Conservation (phyloP, 1,139 yeast species). For the Diutina mesorugosa region DNA sequence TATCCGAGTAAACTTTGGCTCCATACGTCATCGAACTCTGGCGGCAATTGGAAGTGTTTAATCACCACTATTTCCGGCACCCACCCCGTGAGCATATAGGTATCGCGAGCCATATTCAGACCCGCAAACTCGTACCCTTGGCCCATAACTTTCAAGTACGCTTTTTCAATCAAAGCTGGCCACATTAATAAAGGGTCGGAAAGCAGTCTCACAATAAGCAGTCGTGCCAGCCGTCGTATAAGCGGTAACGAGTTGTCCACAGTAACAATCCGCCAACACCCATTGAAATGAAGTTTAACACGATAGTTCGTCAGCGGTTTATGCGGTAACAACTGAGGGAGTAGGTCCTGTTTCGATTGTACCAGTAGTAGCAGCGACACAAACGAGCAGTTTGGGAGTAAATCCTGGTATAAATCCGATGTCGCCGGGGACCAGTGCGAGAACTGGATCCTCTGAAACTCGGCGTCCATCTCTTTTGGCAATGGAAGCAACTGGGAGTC, state of each 20-base stretch:
- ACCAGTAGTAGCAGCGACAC: slow-evolving; percentile 51
- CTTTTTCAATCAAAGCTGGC: slow-evolving; percentile 73
- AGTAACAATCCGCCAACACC: slow-evolving; percentile 36
- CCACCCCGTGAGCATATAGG: slow-evolving; percentile 55
- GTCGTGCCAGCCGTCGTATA: slow-evolving; percentile 9
- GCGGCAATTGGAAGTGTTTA: slow-evolving; percentile 9
- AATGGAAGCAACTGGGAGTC: neutral
- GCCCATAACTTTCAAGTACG: slow-evolving; percentile 52
- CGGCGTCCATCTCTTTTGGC: neutral
- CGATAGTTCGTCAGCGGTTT: neutral
- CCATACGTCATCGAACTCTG: slow-evolving; percentile 20
- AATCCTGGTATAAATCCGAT: slow-evolving; percentile 34
- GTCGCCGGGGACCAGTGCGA: slow-evolving; percentile 7
- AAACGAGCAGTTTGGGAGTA: slow-evolving; percentile 63
- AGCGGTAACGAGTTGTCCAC: slow-evolving; percentile 35
- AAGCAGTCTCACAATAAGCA: slow-evolving; percentile 25
- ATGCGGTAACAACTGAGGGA: neutral
- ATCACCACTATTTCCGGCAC: slow-evolving; percentile 47
- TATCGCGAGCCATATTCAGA: slow-evolving; percentile 70
- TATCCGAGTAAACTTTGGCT: slow-evolving; percentile 18
- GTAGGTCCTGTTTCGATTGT: slow-evolving; percentile 5
- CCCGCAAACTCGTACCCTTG: slow-evolving; percentile 55
- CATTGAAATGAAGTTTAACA: slow-evolving; percentile 35
- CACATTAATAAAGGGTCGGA: slow-evolving; percentile 29
- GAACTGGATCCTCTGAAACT: neutral